Conservation (phyloP, 495 filamentous ascomycete species). For the Sordaria brevicollis region DNA sequence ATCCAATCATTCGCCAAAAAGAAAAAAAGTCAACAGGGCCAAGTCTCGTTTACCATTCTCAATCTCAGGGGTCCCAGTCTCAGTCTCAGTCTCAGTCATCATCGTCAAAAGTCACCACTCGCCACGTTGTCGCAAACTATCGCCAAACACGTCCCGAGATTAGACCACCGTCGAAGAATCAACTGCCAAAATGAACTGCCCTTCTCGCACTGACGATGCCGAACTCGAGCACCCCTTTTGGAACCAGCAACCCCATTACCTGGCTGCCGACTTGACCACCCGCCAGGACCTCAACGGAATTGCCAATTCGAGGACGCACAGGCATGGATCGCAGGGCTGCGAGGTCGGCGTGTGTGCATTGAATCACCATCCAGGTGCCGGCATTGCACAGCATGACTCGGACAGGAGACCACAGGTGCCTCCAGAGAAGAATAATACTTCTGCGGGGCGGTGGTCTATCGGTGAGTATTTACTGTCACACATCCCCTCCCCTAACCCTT, state of each 20-base stretch:
- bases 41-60: not conserved
- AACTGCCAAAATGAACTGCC: slow-evolving; percentile 46
- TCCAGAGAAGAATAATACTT: not conserved
- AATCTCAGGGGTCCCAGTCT: not conserved
- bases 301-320: slow-evolving; percentile 21
- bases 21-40: not conserved
- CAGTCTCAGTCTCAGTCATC: not conserved
- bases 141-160: not conserved
- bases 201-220: slow-evolving; percentile 49
- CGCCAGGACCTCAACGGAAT: slow-evolving; percentile 55
- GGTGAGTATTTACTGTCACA: not conserved
- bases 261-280: slow-evolving; percentile 50
- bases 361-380: not conserved
- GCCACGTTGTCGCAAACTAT: not conserved
- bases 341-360: not conserved
- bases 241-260: slow-evolving; percentile 49
- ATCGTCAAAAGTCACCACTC: too few relatives aligned
- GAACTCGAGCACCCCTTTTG: slow-evolving; percentile 41
- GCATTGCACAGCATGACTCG: not conserved
- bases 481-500: not conserved
- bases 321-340: not conserved
- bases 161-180: not conserved
- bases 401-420: not conserved
- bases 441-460: not conserved
- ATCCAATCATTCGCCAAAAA: not conserved